phyloP scores from a whole-genome alignment of 2,329 filamentous ascomycete genomes.

The Trichoderma koningiopsis region DNA sequence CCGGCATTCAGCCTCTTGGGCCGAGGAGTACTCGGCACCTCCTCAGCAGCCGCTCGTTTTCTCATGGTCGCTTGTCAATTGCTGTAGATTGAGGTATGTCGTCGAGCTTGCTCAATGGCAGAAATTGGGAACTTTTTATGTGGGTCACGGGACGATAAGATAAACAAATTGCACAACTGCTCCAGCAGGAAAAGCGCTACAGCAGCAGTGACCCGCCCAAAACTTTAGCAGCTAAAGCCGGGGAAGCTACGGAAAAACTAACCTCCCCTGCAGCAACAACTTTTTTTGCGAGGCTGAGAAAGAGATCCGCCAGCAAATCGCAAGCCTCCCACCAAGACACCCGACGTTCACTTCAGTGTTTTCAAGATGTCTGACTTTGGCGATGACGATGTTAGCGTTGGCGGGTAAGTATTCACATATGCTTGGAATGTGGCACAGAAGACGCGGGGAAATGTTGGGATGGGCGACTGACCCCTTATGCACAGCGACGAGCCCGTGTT shows the following conservation, averaged over 20 bases:
- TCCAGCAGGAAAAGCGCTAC: constrained; percentile 23
- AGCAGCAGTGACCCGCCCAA: neutral
- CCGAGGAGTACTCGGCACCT: constrained; percentile 32
- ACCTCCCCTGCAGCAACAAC: constrained; percentile 31
- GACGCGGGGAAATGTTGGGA: neutral
- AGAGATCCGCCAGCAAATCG: neutral
- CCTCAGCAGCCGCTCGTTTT: constrained; percentile 38
- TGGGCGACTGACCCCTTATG: neutral
- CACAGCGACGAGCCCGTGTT: constrained; percentile 69
- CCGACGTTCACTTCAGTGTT: constrained; percentile 18
- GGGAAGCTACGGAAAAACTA: constrained; percentile 40
- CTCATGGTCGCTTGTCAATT: constrained; percentile 33
- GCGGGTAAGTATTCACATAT: constrained; percentile 49
- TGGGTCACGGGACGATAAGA: constrained; percentile 24
- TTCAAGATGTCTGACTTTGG: constrained; percentile 72
- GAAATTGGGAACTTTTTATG: constrained; percentile 35
- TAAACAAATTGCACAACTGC: neutral
- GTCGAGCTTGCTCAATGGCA: constrained; percentile 33
- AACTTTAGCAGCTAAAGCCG: constrained; percentile 26
- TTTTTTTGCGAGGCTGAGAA: constrained; percentile 37
- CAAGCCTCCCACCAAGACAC: neutral
- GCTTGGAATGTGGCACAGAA: constrained; percentile 28
- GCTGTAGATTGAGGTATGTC: constrained; percentile 14
- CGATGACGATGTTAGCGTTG: constrained; percentile 63
- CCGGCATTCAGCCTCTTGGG: constrained; percentile 34